Evolutionary conservation across 148 eudicot species (phyloP), one percentile per base, ranked within the genome.

Genomic region (Nepenthes gracilis): DNA sequence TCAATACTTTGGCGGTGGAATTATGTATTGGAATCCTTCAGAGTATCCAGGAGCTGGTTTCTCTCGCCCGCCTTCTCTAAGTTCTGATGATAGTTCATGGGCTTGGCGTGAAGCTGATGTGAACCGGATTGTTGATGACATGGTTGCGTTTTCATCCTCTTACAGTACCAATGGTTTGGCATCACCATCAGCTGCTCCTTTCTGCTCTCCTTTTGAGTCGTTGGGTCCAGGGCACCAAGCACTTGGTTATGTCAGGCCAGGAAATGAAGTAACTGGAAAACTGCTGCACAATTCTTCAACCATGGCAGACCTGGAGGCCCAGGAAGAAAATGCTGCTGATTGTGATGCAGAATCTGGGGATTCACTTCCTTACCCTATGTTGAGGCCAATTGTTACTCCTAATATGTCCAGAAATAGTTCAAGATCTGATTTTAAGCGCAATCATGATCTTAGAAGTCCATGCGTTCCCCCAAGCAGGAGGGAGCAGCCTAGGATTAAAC

Each of bases 41-140:
- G 98, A 92, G 67, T 86, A 79, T 70, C 92, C 82, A n/a, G 88
- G 79, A 14, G 66, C 86, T 58, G 78, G 81, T 51, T 92, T 92
- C 72, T 92, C 98, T 35, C 88, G 96, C 32, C 94, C 98, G 63
- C 98, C 98, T 59, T 92, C 98, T 65, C 94, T 92, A 60, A 85
- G 98, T 74, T 92, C 98, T 45, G 98, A 92, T 72, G 98, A 92
- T 73, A 86, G 98, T 73, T 92, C 95, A 23, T 92, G 94, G 94
- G 96, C 96, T 70, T 92, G 88, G 90, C 78, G 82, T 60, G 98
- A 92, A 73, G 94, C 98, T 47, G 98, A 92, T 66, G 84, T 92
- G 88, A 88, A 77, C 55, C 78, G 87, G 70, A 79, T 85, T 64
- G 98, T 92, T 73, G 98, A 92, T 88, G 98, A 92, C 69, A 92